These are phyloP conservation scores for Zygosaccharomyces sapae DNA, from an alignment of 1,139 yeast genomes.

Conservation along the genomic window DNA sequence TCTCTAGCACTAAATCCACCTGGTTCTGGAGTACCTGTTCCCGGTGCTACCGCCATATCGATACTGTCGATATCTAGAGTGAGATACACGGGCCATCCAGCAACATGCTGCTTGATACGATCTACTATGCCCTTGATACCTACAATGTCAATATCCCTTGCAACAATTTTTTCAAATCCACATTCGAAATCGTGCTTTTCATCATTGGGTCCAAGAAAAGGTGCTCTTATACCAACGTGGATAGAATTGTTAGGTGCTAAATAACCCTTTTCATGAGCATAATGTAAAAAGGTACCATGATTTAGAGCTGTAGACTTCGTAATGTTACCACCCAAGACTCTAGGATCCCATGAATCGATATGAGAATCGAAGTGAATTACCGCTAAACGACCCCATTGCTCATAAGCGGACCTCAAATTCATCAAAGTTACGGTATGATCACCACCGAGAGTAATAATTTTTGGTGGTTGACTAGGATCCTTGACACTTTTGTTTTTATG, in stretches of 20 bases:
- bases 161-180: slow-evolving; percentile 47
- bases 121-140: slow-evolving; percentile 43
- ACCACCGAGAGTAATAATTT: slow-evolving; percentile 53
- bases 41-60: slow-evolving; percentile 56
- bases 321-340: slow-evolving; percentile 51
- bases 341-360: slow-evolving; percentile 58
- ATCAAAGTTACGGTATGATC: slow-evolving; percentile 56
- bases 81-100: slow-evolving; percentile 46
- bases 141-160: slow-evolving; percentile 45
- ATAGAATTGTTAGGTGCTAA: slow-evolving; percentile 39
- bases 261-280: slow-evolving; percentile 56
- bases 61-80: slow-evolving; percentile 55
- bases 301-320: slow-evolving; percentile 51
- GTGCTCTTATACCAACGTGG: slow-evolving; percentile 42
- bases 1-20: slow-evolving; percentile 57
- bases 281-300: slow-evolving; percentile 55
- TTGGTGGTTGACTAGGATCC: slow-evolving; percentile 36
- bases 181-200: slow-evolving; percentile 45
- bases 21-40: slow-evolving; percentile 56
- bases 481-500: slow-evolving; percentile 39
- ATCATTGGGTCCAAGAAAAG: slow-evolving; percentile 37
- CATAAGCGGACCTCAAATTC: slow-evolving; percentile 50
- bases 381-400: slow-evolving; percentile 45
- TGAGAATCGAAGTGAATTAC: slow-evolving; percentile 60
- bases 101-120: slow-evolving; percentile 39